Evolutionary conservation across 768 basidiomycete genomes (phyloP).

Genomic region (Leccinum boreale): DNA sequence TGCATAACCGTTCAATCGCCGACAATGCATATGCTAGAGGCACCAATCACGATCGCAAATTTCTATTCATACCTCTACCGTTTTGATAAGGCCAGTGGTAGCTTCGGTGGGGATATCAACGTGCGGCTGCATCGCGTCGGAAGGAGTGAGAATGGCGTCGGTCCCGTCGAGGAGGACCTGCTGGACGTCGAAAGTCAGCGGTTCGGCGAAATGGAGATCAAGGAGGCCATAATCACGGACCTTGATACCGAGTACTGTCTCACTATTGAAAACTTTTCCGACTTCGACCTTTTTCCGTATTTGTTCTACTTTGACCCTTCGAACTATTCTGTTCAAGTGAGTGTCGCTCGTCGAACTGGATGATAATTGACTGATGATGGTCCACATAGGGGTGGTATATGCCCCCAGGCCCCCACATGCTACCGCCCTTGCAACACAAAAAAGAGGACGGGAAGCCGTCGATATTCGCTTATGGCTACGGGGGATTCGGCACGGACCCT

Average conservation of each 20-base stretch:
- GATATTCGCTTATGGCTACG: conserved; percentile 18
- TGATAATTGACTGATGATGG: background rate
- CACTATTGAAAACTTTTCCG: conserved; percentile 20
- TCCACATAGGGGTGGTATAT: conserved; percentile 11
- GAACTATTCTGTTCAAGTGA: conserved; percentile 19
- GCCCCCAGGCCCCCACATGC: conserved; percentile 3
- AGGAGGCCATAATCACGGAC: conserved; percentile 13
- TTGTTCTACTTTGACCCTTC: conserved; percentile 24
- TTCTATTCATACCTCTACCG: conserved; percentile 23
- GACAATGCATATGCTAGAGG: conserved; percentile 4
- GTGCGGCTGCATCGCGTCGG: conserved; percentile 10
- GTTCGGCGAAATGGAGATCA: conserved; percentile 5
- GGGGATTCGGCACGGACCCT: conserved; percentile 19
- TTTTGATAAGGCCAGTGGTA: conserved; percentile 4
- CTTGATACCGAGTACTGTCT: conserved; percentile 12
- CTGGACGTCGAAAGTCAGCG: conserved; percentile 4
- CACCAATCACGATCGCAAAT: conserved; percentile 5
- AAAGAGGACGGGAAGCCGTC: conserved; percentile 5
- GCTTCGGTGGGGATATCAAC: conserved; percentile 9
- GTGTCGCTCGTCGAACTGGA: background rate
- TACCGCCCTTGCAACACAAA: conserved; percentile 7
- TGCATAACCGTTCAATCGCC: conserved; percentile 3
- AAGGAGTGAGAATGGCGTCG: background rate
- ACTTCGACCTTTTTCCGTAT: conserved; percentile 19
- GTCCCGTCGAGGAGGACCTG: conserved; percentile 12